Percentiles rank a stretch among this genome's conserved stretches.
Conservation (phyloP, 1,284 basidiomycete species). For the Leccinum colubrinum region DNA sequence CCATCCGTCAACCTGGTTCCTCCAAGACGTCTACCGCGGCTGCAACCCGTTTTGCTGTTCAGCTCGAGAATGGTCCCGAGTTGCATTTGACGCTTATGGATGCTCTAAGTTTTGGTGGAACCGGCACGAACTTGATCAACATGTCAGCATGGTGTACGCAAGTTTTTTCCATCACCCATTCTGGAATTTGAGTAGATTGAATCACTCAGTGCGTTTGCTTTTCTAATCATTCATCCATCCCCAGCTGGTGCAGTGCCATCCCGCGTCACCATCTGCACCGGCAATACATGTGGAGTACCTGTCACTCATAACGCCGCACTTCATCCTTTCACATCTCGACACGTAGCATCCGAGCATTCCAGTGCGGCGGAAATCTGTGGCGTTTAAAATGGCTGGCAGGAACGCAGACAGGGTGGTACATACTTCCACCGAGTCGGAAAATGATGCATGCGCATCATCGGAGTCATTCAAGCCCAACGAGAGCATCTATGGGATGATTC, state of each 20-base stretch:
- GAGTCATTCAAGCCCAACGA: too few species aligned
- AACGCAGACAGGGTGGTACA: too few species aligned
- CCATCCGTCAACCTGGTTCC: conserved; percentile 2
- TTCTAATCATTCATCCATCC: neutral
- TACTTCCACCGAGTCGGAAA: too few species aligned
- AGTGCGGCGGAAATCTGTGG: too few species aligned
- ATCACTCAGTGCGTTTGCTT: accelerated
- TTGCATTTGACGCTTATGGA: neutral
- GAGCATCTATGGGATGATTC: too few species aligned
- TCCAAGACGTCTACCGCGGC: neutral
- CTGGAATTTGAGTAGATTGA: conserved; percentile 20
- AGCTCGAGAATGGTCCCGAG: conserved; percentile 13
- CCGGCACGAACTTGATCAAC: conserved; percentile 1
- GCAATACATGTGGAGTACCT: conserved; percentile 10
- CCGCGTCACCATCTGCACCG: conserved; percentile 15
- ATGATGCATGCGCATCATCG: too few species aligned
- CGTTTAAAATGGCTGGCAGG: too few species aligned
- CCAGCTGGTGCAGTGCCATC: conserved; percentile 21
- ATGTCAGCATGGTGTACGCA: conserved; percentile 27
- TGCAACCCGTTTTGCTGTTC: neutral
- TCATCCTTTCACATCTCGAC: too few species aligned
- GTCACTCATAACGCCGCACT: too few species aligned
- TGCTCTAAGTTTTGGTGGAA: neutral
- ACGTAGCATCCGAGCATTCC: too few species aligned
- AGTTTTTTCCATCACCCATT: conserved; percentile 23